Percentiles rank a stretch among this genome's conserved stretches.
phyloP scores from a whole-genome alignment of 306 rosid genomes.

The Malus asiatica region DNA sequence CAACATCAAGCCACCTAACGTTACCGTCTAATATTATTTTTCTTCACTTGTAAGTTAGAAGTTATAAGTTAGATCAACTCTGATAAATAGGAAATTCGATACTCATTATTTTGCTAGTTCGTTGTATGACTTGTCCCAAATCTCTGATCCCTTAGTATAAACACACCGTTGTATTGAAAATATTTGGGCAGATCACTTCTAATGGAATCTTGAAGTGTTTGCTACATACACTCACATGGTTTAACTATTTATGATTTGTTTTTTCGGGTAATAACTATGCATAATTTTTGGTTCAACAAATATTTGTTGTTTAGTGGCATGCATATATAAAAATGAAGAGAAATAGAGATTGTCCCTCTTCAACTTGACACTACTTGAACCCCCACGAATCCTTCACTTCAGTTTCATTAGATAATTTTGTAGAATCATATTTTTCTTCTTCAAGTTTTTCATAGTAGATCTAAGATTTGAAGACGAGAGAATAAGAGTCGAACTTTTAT shows the following conservation, averaged over 20 bases:
- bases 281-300: background rate
- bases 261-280: background rate
- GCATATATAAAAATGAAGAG: background rate
- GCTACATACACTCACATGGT: background rate
- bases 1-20: no score
- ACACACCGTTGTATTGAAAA: background rate
- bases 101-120: background rate
- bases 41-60: no score
- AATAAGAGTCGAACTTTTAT: background rate
- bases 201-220: background rate
- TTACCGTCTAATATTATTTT: no score
- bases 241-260: background rate
- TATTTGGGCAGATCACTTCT: background rate
- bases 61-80: no score
- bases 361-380: background rate
- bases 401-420: background rate
- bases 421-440: background rate
- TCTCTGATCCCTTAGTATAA: no score
- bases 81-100: no score
- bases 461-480: background rate
- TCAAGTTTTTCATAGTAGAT: background rate
- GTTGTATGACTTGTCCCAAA: background rate
- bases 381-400: background rate
- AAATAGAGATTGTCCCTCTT: background rate
- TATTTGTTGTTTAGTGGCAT: conserved; percentile 2